Evolutionary conservation across 2,329 filamentous ascomycete genomes (phyloP), one percentile per base, ranked within the genome.

Genomic region (Penicillium concentricum): DNA sequence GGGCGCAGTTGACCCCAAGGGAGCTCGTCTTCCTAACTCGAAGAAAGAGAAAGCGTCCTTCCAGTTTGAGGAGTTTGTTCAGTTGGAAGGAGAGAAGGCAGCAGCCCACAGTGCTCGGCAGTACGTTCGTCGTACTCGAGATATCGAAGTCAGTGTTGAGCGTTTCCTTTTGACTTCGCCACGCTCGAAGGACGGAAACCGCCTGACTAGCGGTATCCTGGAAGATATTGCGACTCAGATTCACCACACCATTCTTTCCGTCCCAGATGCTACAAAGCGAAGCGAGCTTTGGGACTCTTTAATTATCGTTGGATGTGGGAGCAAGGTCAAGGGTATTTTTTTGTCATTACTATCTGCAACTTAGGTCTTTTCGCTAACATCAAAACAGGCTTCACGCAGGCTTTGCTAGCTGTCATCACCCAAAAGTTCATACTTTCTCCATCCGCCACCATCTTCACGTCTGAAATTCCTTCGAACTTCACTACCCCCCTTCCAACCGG

Each of bases 401-500:
- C 93, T 64, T 86, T 99, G 46, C 74, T 97, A 37, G 84, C 89
- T 66, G 92, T 87, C 0, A 84, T 99, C 35, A 84, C 84, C 37
- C 84, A 87, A 47, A 92, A 92, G 62, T 94, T 96, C 73, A 84
- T 97, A 52, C 87, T 99, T 64, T 96, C 92, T 2, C 94, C 94
- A 28, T 93, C 91, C 1, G 92, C 91, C 49, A 97, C 92, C 41
- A 97, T 97, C 69, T 97, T 97, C 81, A 96, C 92, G 35, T 96
- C 92, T 22, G 94, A 99, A 75, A 86, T 97, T 37, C 94, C 94
- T 8, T 97, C 92, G 9, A 93, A 94, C 76, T 85, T 97, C 71
- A 92, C 90, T 30, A 97, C 94, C 0, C 94, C 94, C 1, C 84
- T 89, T 12, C 92, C 91, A 20, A 97, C 93, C 0, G 93, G 93